phyloP scores from a whole-genome alignment of 192 early-diverging fungal genomes.

The Coemansia sp. region DNA sequence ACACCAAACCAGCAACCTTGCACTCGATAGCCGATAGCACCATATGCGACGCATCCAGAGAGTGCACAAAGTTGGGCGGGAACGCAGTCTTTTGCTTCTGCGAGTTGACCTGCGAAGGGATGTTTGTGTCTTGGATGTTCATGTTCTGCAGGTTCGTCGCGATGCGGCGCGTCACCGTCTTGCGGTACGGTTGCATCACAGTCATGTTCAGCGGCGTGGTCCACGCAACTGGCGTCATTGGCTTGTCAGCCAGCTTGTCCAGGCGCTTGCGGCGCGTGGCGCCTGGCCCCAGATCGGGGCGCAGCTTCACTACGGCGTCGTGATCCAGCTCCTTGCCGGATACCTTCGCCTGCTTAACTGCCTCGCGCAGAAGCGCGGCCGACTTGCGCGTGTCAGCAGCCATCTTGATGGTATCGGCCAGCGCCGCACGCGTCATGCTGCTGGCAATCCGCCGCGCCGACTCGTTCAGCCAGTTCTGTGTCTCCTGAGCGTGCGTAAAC shows the following conservation, averaged over 20 bases:
- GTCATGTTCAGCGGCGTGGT: conserved; percentile 93
- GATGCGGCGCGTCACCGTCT: conserved; percentile 59
- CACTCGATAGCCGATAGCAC: conserved; percentile 88
- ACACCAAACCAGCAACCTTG: conserved; percentile 71
- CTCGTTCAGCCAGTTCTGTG: conserved; percentile 93
- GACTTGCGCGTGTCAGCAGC: conserved; percentile 26
- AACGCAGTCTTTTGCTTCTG: conserved; percentile 94
- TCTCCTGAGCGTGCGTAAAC: conserved; percentile 83
- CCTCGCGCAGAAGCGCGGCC: conserved; percentile 21
- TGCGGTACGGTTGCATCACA: conserved; percentile 96
- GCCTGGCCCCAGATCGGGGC: conserved; percentile 39
- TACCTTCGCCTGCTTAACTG: conserved; percentile 14
- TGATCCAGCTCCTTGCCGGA: conserved; percentile 10
- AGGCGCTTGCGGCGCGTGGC: conserved; percentile 30
- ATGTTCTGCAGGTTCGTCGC: conserved; percentile 81
- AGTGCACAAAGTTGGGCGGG: conserved; percentile 99
- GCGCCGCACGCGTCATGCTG: conserved; percentile 62
- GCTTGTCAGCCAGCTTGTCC: conserved; percentile 50
- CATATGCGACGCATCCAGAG: conserved; percentile 97
- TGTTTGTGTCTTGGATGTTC: conserved; percentile 65
- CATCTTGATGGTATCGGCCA: conserved; percentile 38
- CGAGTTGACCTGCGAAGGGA: conserved; percentile 77
- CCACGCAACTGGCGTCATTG: conserved; percentile 93
- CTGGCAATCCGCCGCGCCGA: conserved; percentile 79
- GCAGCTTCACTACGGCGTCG: conserved; percentile 21